Percentiles rank a stretch among this genome's conserved stretches.
These are phyloP conservation scores for Kodamaea leandrae DNA, from an alignment of 805 yeast genomes.

Conservation along the genomic window DNA sequence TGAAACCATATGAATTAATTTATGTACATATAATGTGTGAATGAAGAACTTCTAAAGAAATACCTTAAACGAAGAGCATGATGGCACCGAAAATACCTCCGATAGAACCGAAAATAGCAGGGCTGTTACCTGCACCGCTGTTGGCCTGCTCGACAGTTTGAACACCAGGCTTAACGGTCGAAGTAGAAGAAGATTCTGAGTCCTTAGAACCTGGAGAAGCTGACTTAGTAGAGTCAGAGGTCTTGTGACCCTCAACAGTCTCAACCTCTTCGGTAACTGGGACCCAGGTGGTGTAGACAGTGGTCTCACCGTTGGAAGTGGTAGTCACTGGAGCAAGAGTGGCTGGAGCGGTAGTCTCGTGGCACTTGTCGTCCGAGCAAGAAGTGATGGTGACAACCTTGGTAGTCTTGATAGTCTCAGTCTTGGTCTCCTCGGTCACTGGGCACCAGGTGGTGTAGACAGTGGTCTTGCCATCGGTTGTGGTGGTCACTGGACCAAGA, in stretches of 20 bases:
- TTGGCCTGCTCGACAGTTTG: conserved; percentile 16
- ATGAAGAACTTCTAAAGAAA: not conserved
- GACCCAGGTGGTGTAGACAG: no score
- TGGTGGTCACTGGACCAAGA: conserved; percentile 24
- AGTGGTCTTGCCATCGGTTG: conserved; percentile 33
- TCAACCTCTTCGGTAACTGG: not conserved
- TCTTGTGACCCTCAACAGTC: no score
- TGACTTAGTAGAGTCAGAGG: no score
- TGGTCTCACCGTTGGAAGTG: no score
- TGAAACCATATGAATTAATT: not conserved
- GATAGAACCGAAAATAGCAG: conserved; percentile 10
- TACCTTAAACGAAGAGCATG: conserved; percentile 10
- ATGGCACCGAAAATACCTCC: conserved; percentile 10
- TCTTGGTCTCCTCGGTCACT: conserved; percentile 17
- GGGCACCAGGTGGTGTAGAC: conserved; percentile 41
- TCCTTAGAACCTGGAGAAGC: not conserved
- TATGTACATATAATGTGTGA: not conserved
- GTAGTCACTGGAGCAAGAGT: conserved; percentile 28
- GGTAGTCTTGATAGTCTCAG: conserved; percentile 19
- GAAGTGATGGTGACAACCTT: conserved; percentile 38
- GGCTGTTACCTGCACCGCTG: conserved; percentile 10
- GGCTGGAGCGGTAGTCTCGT: conserved; percentile 17
- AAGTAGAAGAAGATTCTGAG: conserved; percentile 7
- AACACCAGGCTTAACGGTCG: conserved; percentile 1
- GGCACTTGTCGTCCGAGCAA: conserved; percentile 33